Evolutionary conservation across 1,284 basidiomycete genomes (phyloP).

Genomic region (Trichosporon inkin): DNA sequence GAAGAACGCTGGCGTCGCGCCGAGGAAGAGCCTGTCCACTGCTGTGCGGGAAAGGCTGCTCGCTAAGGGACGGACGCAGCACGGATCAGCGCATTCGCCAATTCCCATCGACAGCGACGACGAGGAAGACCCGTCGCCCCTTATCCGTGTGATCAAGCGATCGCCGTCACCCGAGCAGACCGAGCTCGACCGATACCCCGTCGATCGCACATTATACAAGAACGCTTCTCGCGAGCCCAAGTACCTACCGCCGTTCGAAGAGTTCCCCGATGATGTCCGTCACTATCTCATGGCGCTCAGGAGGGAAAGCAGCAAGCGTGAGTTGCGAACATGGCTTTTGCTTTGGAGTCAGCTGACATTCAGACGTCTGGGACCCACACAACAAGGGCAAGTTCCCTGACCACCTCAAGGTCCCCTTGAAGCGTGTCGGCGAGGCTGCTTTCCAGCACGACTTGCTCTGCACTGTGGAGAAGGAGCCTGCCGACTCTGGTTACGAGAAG

Average conservation of each 20-base stretch:
- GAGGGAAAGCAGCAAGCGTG: slow-evolving; percentile 27
- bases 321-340: slow-evolving; percentile 3
- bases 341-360: neutral
- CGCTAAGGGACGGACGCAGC: neutral
- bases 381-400: slow-evolving; percentile 85
- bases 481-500: slow-evolving; percentile 16
- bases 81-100: slow-evolving; percentile 10
- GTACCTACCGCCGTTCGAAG: slow-evolving; percentile 35
- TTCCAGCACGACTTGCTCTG: slow-evolving; percentile 59
- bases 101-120: slow-evolving; percentile 24
- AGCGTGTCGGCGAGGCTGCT: slow-evolving; percentile 69
- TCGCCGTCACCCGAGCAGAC: slow-evolving; percentile 14
- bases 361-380: slow-evolving; percentile 33
- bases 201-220: slow-evolving; percentile 34
- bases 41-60: slow-evolving; percentile 9
- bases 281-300: slow-evolving; percentile 26
- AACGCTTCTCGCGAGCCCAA: slow-evolving; percentile 30
- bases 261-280: slow-evolving; percentile 31
- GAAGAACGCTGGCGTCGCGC: slow-evolving; percentile 21
- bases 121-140: slow-evolving; percentile 10
- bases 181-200: slow-evolving; percentile 1
- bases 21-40: slow-evolving; percentile 18
- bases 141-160: slow-evolving; percentile 8
- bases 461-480: slow-evolving; percentile 25
- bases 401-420: slow-evolving; percentile 66